Conservation (phyloP, 2,329 filamentous ascomycete species). For the Cordyceps cicadae region DNA sequence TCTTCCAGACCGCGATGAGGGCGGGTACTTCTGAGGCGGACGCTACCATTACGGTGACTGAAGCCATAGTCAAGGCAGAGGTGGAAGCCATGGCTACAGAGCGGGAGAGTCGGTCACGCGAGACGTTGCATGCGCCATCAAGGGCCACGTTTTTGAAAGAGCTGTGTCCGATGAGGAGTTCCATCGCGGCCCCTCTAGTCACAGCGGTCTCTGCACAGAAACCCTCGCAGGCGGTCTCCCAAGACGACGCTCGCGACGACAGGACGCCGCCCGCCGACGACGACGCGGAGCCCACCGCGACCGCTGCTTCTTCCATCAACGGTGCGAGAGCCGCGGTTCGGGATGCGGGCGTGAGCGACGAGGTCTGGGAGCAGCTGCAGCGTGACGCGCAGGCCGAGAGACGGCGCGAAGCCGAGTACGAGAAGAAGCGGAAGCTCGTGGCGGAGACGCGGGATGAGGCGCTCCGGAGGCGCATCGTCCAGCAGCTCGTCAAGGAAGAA, state of each 20-base stretch:
- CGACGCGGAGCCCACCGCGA: not conserved
- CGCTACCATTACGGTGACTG: conserved; percentile 13
- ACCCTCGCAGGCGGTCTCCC: not conserved
- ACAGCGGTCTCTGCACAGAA: not conserved
- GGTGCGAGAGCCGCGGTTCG: conserved; percentile 21
- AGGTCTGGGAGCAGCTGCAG: conserved; percentile 53
- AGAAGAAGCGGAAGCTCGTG: conserved; percentile 21
- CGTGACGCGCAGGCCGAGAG: conserved; percentile 34
- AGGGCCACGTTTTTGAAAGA: conserved; percentile 11
- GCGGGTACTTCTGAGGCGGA: conserved; percentile 15
- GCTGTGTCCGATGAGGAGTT: conserved; percentile 15
- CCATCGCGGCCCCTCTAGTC: conserved; percentile 8
- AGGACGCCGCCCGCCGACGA: not conserved
- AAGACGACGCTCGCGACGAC: not conserved
- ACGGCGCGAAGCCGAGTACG: conserved; percentile 29
- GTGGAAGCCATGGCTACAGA: conserved; percentile 20
- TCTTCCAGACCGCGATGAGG: conserved; percentile 33
- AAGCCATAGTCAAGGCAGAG: conserved; percentile 13
- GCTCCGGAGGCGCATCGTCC: conserved; percentile 26
- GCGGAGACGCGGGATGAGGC: conserved; percentile 23
- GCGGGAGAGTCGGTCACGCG: conserved; percentile 8
- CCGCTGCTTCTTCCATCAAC: not conserved
- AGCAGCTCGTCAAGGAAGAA: conserved; percentile 32
- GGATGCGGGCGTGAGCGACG: conserved; percentile 52
- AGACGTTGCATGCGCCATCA: not conserved